Evolutionary conservation across 1,139 yeast species (phyloP).

Genomic region (Debaryomyces udenii): DNA sequence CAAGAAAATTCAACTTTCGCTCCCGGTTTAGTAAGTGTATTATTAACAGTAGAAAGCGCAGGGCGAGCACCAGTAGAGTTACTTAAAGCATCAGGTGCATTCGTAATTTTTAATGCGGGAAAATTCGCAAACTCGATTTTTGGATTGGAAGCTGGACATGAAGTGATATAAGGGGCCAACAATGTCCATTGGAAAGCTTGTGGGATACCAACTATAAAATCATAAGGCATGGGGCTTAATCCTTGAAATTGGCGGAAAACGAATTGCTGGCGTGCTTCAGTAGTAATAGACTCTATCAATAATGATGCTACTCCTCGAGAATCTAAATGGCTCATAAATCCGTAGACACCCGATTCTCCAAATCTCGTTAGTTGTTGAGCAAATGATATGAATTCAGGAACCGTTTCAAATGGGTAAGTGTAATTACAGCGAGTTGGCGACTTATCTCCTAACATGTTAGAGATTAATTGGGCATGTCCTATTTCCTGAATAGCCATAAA

Average conservation of each 20-base stretch:
- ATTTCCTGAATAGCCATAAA: constrained; percentile 10
- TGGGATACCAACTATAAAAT: constrained; percentile 9
- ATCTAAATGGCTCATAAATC: background rate
- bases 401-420: background rate
- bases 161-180: constrained; percentile 9
- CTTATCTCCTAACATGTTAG: constrained; percentile 8
- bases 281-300: constrained; percentile 5
- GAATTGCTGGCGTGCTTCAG: constrained; percentile 10
- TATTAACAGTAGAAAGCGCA: constrained; percentile 9
- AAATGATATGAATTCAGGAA: background rate
- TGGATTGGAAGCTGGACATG: constrained; percentile 9
- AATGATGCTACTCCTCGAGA: background rate
- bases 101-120: constrained; percentile 5
- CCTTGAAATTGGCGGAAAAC: constrained; percentile 10
- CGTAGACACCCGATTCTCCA: background rate
- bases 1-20: constrained; percentile 6
- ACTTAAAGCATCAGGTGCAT: constrained; percentile 2
- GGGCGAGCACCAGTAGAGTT: constrained; percentile 5
- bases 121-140: constrained; percentile 8
- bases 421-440: constrained; percentile 8
- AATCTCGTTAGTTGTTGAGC: background rate
- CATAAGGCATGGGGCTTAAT: constrained; percentile 8
- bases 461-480: constrained; percentile 10
- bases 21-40: constrained; percentile 10
- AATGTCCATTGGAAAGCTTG: constrained; percentile 9